Base-by-base conservation (phyloP, 495 filamentous ascomycete species). In the Massariosphaeria phaeospora region DNA sequence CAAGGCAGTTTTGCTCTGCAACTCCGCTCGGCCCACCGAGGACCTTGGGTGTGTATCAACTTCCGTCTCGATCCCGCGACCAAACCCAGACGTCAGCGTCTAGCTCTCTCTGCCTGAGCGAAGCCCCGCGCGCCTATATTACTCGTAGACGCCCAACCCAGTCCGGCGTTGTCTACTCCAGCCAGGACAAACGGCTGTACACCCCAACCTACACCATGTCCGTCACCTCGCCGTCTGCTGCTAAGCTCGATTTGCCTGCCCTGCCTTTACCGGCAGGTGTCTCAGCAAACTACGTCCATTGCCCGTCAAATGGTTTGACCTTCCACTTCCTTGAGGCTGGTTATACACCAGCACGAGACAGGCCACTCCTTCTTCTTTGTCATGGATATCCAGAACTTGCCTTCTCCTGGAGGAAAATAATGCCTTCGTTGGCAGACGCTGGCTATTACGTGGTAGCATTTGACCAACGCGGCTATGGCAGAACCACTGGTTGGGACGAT, bases 301-400 rank as follows among this genome's bases (percentile, higher is more conserved):
- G 60, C 43, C n/a, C 24, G 18, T 17, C 60, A 36, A 63, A 52
- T 47, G 74, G 75, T 51, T 74, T 86, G 24, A 79, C 66, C 20
- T 83, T 78, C 69, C 83, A 87, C 70, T 64, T 83, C 49, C 71
- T 86, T 25, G 76, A 78, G 61, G 71, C 80, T 15, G 80, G 79
- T 21, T 47, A 63, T 13, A 66, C 68, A 26, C 68, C 68, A 12
- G 76, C 48, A 10, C 39, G 48, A 15, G 15, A 55, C 43, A 59
- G 71, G 15, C 82, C 81, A 0, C 74, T 86, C 39, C 67, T 88
- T 26, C 66, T 86, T 17, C 78, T 84, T 55, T 73, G 79, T 47
- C 84, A 84, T 65, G 83, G 83, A 18, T 86, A 77, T 57, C 82
- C 83, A 7, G 83, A 86, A 60, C 73, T 86, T 17, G 81, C 83